phyloP scores from a whole-genome alignment of 208 protist species.

The Leishmania arabica region DNA sequence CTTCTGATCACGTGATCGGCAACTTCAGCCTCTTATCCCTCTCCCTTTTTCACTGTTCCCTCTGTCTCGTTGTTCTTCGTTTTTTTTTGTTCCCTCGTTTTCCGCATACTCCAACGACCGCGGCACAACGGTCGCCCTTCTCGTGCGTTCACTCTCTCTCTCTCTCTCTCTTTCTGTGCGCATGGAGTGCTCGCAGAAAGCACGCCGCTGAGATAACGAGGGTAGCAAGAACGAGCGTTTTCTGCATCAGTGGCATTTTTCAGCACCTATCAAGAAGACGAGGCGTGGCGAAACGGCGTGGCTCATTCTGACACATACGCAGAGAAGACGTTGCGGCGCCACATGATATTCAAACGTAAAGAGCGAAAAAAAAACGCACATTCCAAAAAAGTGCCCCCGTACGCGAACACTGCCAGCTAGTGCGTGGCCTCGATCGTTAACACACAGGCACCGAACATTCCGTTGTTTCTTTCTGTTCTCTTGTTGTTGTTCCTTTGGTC shows the following conservation, averaged over 20 bases:
- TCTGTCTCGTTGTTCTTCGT: background rate
- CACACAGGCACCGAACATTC: background rate
- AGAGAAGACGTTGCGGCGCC: background rate
- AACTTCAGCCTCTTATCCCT: background rate
- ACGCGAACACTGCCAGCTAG: background rate
- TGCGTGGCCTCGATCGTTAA: background rate
- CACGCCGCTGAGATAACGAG: background rate
- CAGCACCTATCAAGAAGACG: too few relatives aligned
- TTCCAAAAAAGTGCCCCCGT: too few relatives aligned
- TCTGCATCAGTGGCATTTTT: too few relatives aligned
- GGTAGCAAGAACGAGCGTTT: too few relatives aligned
- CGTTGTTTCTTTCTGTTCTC: background rate
- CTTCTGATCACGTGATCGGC: background rate
- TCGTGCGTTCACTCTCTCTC: background rate
- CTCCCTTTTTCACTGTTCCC: background rate
- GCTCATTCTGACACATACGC: background rate
- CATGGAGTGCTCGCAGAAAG: background rate
- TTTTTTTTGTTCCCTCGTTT: background rate
- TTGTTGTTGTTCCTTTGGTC: background rate
- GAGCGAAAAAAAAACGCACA: background rate
- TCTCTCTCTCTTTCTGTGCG: background rate
- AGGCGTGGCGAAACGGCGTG: background rate
- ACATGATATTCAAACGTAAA: background rate
- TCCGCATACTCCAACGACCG: too few relatives aligned
- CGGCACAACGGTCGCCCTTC: background rate